Percentiles rank a stretch among this genome's conserved stretches.
phyloP scores from a whole-genome alignment of 1,284 basidiomycete genomes.

The Golubevia sp. region DNA sequence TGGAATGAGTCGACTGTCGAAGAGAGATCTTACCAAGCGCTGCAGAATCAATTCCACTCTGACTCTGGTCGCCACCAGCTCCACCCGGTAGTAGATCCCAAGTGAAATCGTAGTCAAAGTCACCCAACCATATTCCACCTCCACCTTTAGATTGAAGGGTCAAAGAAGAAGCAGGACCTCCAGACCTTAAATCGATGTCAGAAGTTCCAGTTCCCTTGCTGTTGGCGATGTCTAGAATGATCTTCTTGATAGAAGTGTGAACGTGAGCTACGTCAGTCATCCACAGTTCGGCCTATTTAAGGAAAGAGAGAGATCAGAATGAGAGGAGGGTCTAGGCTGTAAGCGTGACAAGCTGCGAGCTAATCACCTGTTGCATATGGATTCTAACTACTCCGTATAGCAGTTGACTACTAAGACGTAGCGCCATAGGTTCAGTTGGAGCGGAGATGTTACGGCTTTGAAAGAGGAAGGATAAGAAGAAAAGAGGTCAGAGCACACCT shows the following conservation, averaged over 20 bases:
- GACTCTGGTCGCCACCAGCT: not conserved
- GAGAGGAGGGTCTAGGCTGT: no score
- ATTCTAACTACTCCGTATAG: conserved; percentile 40
- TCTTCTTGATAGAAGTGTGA: conserved; percentile 15
- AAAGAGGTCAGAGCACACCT: not conserved
- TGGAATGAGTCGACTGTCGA: not conserved
- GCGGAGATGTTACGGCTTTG: conserved; percentile 11
- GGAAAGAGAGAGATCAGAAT: no score
- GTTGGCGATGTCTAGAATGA: not conserved
- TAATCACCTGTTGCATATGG: conserved; percentile 24
- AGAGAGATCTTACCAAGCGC: not conserved
- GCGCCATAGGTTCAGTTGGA: conserved; percentile 34
- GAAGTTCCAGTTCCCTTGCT: not conserved
- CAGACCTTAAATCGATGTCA: not conserved
- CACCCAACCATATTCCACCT: not conserved
- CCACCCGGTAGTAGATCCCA: not conserved
- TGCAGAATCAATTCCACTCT: not conserved
- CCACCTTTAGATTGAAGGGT: not conserved
- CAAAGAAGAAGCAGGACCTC: not conserved
- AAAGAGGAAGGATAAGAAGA: not conserved
- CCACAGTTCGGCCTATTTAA: conserved; percentile 13
- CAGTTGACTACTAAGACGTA: conserved; percentile 37
- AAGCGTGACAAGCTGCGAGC: not conserved
- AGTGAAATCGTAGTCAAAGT: not conserved
- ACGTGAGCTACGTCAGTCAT: conserved; percentile 18